Evolutionary conservation across 768 basidiomycete genomes (phyloP).

Genomic region (Suillus spraguei): DNA sequence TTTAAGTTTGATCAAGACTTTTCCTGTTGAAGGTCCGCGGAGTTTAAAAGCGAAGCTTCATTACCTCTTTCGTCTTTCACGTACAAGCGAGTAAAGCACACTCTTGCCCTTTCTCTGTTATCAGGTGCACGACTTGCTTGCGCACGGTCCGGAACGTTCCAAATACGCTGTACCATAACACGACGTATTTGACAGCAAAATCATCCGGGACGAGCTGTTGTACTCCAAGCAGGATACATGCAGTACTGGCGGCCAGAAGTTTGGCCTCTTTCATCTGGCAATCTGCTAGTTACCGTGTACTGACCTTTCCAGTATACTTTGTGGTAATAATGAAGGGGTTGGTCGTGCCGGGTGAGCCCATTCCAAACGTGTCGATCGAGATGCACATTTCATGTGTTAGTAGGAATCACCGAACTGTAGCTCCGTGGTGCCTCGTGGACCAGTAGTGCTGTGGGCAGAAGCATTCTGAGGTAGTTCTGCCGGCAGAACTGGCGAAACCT

Average conservation of each 20-base stretch:
- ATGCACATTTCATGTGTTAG: constrained; percentile 1
- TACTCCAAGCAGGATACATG: background rate
- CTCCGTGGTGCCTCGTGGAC: background rate
- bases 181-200: background rate
- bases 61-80: background rate
- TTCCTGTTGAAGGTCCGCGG: background rate
- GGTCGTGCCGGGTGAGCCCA: background rate
- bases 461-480: too few relatives aligned
- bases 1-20: background rate
- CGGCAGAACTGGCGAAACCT: too few relatives aligned
- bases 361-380: background rate
- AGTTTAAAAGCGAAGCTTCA: background rate
- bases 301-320: background rate
- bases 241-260: background rate
- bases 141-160: too few relatives aligned
- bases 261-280: background rate
- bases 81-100: background rate
- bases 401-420: background rate
- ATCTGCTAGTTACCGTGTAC: background rate
- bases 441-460: too few relatives aligned
- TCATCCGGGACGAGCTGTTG: background rate
- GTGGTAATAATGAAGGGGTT: background rate
- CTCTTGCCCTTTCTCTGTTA: constrained; percentile 1
- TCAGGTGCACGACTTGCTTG: background rate
- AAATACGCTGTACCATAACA: background rate